Evolutionary conservation across 2,329 filamentous ascomycete species (phyloP).

Genomic region (Claviceps capensis): DNA sequence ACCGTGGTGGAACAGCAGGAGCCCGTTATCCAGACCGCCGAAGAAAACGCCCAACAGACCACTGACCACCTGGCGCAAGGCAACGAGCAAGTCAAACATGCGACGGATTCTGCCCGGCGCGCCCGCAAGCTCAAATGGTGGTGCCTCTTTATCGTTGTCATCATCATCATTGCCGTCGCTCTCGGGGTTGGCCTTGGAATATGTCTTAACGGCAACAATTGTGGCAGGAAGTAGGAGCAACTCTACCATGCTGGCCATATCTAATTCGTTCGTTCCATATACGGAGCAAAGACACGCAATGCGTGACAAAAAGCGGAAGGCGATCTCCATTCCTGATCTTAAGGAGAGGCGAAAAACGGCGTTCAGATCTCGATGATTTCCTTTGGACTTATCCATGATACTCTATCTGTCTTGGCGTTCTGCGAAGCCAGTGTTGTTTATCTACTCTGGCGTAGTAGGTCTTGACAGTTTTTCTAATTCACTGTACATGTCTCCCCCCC

Average conservation of each 20-base stretch:
- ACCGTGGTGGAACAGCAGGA: conserved; percentile 64
- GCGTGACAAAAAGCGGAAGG: neutral
- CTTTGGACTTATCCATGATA: neutral
- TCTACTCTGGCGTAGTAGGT: neutral
- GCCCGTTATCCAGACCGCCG: conserved; percentile 43
- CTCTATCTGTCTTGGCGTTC: neutral
- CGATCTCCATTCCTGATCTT: neutral
- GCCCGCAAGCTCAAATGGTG: conserved; percentile 72
- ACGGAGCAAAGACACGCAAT: neutral
- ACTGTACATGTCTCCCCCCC: neutral
- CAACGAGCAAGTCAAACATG: conserved; percentile 55
- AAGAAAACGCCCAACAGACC: conserved; percentile 52
- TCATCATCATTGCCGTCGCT: conserved; percentile 43
- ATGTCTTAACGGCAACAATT: conserved; percentile 18
- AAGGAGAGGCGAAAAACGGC: neutral
- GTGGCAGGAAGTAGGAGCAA: conserved; percentile 1
- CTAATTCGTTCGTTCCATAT: neutral
- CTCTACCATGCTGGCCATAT: neutral
- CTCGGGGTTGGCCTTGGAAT: conserved; percentile 42
- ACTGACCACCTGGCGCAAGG: conserved; percentile 53
- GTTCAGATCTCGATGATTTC: neutral
- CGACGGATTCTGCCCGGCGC: conserved; percentile 51
- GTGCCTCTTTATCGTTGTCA: conserved; percentile 48
- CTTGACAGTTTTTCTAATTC: neutral
- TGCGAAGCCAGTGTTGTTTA: neutral